phyloP scores from a whole-genome alignment of 257 asterid species.

The Osmanthus fragrans region DNA sequence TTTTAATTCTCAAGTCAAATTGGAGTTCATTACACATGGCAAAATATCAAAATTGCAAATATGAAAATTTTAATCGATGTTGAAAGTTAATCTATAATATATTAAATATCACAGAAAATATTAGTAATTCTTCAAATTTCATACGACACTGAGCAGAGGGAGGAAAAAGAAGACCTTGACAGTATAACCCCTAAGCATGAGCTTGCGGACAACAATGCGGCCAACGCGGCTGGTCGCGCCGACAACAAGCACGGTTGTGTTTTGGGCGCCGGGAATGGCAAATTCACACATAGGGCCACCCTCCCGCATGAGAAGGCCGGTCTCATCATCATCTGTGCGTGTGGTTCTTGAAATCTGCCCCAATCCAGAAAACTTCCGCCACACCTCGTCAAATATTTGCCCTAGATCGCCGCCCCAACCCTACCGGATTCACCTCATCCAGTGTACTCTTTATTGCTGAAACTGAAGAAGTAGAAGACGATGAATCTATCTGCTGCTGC shows the following conservation, averaged over 20 bases:
- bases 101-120: too few species aligned
- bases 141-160: background rate
- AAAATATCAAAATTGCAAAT: background rate
- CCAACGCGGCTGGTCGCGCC: slow-evolving; percentile 99
- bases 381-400: slow-evolving; percentile 90
- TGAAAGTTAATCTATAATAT: too few species aligned
- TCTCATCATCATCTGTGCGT: slow-evolving; percentile 64
- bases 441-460: slow-evolving; percentile 64
- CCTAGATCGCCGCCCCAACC: slow-evolving; percentile 82
- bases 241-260: slow-evolving; percentile 88
- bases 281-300: slow-evolving; percentile 98
- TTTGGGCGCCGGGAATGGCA: slow-evolving; percentile 94
- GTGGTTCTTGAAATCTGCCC: slow-evolving; percentile 89
- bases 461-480: slow-evolving; percentile 38
- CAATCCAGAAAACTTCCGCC: slow-evolving; percentile 93
- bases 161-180: slow-evolving; percentile 58
- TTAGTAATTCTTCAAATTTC: background rate
- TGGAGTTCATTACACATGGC: background rate
- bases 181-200: slow-evolving; percentile 93
- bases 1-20: background rate
- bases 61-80: background rate
- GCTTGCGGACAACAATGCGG: slow-evolving; percentile 86
- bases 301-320: slow-evolving; percentile 60
- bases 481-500: slow-evolving; percentile 18
- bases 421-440: slow-evolving; percentile 94